Percentiles rank a stretch among this genome's conserved stretches.
These are phyloP conservation scores for Microstroma glucosiphilum DNA, from an alignment of 1,284 basidiomycete species.

Conservation along the genomic window DNA sequence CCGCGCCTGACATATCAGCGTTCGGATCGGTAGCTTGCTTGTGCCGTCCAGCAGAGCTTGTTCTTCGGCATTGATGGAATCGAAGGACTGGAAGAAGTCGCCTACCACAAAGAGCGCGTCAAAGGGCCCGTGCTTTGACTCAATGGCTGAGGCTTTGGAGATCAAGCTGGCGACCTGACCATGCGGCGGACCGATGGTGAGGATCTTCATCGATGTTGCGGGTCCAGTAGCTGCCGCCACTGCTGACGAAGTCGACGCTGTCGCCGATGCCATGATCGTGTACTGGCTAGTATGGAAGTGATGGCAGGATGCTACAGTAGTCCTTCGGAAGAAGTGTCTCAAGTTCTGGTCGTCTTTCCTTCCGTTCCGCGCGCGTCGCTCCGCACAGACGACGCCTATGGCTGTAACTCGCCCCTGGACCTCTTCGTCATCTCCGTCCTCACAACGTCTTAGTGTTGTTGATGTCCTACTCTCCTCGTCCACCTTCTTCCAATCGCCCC, in stretches of 20 bases:
- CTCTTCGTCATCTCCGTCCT: too few relatives aligned
- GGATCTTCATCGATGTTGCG: slow-evolving; percentile 54
- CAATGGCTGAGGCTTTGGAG: slow-evolving; percentile 74
- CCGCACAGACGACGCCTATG: too few relatives aligned
- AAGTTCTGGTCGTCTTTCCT: too few relatives aligned
- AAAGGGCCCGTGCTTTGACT: slow-evolving; percentile 91
- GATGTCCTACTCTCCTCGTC: slow-evolving; percentile 2
- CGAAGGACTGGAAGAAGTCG: slow-evolving; percentile 70
- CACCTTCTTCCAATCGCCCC: slow-evolving; percentile 13
- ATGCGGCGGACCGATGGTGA: slow-evolving; percentile 78
- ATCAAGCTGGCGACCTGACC: slow-evolving; percentile 70
- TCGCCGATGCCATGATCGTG: too few relatives aligned
- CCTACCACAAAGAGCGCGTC: slow-evolving; percentile 78
- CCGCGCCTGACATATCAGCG: slow-evolving; percentile 81
- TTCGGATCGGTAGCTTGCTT: slow-evolving; percentile 73
- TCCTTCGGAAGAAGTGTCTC: too few relatives aligned
- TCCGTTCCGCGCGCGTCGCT: too few relatives aligned
- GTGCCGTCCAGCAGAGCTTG: slow-evolving; percentile 62
- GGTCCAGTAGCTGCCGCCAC: background rate
- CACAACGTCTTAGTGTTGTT: background rate
- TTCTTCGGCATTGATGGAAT: slow-evolving; percentile 56
- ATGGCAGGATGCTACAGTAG: too few relatives aligned
- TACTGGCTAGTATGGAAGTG: too few relatives aligned
- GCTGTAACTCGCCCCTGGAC: too few relatives aligned
- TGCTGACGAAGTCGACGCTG: too few relatives aligned